Base-by-base conservation (phyloP, 257 asterid genomes). In the Solanum virginianum region DNA sequence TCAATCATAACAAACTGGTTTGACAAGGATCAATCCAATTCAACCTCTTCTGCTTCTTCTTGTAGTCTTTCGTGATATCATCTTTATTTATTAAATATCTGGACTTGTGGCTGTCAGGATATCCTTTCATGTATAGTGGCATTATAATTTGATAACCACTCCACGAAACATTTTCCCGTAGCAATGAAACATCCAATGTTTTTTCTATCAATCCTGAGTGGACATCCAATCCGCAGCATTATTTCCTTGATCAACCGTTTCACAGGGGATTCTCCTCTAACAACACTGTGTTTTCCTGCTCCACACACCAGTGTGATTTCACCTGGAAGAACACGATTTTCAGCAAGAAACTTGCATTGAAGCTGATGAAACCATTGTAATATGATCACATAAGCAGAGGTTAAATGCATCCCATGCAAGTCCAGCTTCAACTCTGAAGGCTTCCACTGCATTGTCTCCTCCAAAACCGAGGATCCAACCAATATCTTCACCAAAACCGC, bases 321-420 rank as follows among this genome's bases (percentile, higher is more conserved):
- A 57, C 86, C 63, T 2, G 98, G 98, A 81, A 86, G 84, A 51
- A 17, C 20, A 0, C 69, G 36, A 45, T 91, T 75, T 81, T 80
- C 91, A 32, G 75, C 86, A 45, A 41, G 69, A 84, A 89, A 86
- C 87, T 85, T 92, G 83, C 12, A 18, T 80, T 85, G 86, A 89
- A 92, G 86, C 90, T 91, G 92, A 56, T 84, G 86, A 85, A 96
- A 90, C 98, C 97, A 96, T 68, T 90, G 97, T 74, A 96, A 91
- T 90, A 96, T 86, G 16, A 95, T 85, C 93, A 96, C 69, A 90
- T 91, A 96, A 5, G 97, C 91, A 29, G 92, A 80, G 53, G 91
- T 88, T 88, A 90, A 84, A 90, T 96, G 99, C 98, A 94, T 91
- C 56, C 98, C 98, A 16, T 96, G 99, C 93, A 95, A 86, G 89